phyloP scores from a whole-genome alignment of 139 green algal species.

The Yamagishiella unicocca region DNA sequence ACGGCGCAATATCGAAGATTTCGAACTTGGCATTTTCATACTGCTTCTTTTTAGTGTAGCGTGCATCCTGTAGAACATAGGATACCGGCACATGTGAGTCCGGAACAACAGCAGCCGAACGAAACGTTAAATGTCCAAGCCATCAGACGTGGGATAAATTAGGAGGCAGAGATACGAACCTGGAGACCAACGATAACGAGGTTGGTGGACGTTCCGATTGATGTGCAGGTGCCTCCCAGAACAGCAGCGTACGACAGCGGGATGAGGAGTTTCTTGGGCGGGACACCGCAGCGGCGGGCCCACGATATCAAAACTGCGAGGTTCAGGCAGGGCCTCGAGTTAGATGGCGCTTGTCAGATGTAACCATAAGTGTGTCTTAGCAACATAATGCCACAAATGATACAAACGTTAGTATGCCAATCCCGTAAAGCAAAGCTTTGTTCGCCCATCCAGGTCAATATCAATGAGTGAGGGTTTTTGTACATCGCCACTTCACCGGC shows the following conservation, averaged over 20 bases:
- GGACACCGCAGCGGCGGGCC: slow-evolving; percentile 30
- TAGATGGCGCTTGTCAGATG: too few species aligned
- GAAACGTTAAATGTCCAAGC: not conserved
- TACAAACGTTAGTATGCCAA: too few species aligned
- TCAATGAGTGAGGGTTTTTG: too few species aligned
- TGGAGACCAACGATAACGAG: slow-evolving; percentile 79
- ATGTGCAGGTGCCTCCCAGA: slow-evolving; percentile 82
- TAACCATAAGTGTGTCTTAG: too few species aligned
- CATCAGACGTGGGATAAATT: not conserved
- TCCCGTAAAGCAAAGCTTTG: too few species aligned
- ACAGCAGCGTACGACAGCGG: slow-evolving; percentile 81
- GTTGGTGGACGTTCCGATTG: slow-evolving; percentile 90
- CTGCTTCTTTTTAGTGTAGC: slow-evolving; percentile 24
- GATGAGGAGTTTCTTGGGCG: slow-evolving; percentile 73
- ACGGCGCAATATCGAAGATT: slow-evolving; percentile 64
- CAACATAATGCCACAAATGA: too few species aligned
- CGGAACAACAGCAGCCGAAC: not conserved
- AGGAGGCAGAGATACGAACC: not conserved
- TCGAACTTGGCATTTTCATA: slow-evolving; percentile 15
- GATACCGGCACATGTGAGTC: too few species aligned
- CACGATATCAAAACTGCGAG: slow-evolving; percentile 33
- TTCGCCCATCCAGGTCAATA: too few species aligned
- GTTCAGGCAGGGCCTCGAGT: too few species aligned
- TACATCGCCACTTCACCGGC: not conserved
- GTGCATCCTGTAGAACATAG: not conserved